Conservation (phyloP, 495 filamentous ascomycete species). For the Beverwykella pulmonaria region DNA sequence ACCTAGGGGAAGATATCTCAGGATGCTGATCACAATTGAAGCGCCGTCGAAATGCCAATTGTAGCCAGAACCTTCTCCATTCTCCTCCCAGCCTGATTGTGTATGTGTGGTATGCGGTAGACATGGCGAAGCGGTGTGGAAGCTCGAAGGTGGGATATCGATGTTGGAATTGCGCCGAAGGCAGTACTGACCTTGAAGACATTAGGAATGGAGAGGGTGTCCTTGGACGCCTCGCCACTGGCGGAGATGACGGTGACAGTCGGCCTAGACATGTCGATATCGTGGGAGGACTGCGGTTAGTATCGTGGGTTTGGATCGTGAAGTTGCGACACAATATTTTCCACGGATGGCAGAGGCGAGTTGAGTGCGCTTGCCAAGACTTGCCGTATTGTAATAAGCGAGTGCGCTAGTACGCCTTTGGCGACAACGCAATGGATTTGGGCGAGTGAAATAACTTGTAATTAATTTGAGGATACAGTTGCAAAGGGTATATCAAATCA, state of each 20-base stretch:
- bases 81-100: background rate
- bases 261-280: conserved; percentile 23
- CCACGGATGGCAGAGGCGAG: conserved; percentile 60
- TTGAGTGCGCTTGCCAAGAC: conserved; percentile 4
- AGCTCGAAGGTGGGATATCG: background rate
- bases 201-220: conserved; percentile 84
- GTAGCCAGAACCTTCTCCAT: background rate
- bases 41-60: background rate
- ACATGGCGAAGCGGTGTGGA: background rate
- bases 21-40: background rate
- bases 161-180: background rate
- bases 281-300: conserved; percentile 42
- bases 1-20: background rate
- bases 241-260: conserved; percentile 76
- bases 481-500: too few species aligned
- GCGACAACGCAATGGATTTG: background rate
- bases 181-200: conserved; percentile 76
- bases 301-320: conserved; percentile 75
- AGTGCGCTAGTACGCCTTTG: background rate
- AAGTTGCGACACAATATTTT: conserved; percentile 55
- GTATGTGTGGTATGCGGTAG: background rate
- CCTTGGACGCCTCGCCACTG: conserved; percentile 86
- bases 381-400: background rate
- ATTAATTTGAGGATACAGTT: too few species aligned
- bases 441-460: too few species aligned